Evolutionary conservation across 2,329 filamentous ascomycete genomes (phyloP).

Genomic region (Arthrobotrys sphaeroides): DNA sequence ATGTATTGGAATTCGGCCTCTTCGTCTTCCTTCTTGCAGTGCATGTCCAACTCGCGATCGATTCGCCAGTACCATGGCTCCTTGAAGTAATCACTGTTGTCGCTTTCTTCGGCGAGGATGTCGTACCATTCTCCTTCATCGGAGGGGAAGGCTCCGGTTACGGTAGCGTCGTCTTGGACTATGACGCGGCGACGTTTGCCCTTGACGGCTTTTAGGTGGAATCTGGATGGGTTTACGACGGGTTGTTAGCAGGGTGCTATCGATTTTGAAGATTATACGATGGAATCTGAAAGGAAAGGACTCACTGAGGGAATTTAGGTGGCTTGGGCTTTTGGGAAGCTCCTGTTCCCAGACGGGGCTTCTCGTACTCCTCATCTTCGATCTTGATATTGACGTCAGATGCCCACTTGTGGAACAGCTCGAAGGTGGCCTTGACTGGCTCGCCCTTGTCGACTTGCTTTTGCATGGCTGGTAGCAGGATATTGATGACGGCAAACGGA

Average conservation of each 20-base stretch:
- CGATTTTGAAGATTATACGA: too few relatives aligned
- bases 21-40: neutral
- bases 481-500: neutral
- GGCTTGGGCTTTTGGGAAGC: neutral
- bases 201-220: neutral
- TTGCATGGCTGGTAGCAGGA: neutral
- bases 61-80: neutral
- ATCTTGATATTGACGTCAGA: neutral
- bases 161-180: neutral
- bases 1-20: neutral
- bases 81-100: neutral
- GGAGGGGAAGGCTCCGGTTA: neutral
- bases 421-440: neutral
- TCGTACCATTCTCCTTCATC: neutral
- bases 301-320: neutral
- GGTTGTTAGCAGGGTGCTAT: neutral
- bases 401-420: slow-evolving; percentile 2
- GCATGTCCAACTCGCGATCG: neutral
- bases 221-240: neutral
- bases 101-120: neutral
- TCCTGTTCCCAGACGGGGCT: neutral
- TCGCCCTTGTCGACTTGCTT: neutral
- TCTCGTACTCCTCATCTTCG: neutral
- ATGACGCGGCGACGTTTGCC: neutral
- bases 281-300: neutral